Conservation (phyloP, 2,329 filamentous ascomycete genomes). For the Arthrobotrys pseudoclavata region DNA sequence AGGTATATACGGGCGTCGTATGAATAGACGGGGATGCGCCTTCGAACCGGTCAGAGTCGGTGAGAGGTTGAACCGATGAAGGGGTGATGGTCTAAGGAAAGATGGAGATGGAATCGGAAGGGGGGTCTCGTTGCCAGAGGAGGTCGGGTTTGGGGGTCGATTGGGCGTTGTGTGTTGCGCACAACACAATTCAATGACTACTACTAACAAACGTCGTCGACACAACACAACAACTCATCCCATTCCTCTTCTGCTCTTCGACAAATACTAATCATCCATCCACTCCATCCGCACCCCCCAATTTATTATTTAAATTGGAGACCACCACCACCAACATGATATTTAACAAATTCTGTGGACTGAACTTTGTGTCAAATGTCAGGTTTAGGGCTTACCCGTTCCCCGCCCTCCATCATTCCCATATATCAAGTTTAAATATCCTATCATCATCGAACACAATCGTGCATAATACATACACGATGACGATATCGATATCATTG, state of each 20-base stretch:
- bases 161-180: constrained; percentile 13
- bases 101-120: constrained; percentile 6
- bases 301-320: no score
- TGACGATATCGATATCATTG: no score
- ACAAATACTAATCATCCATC: background rate
- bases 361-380: constrained; percentile 11
- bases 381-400: constrained; percentile 59
- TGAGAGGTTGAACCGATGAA: constrained; percentile 17
- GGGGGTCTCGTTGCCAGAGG: constrained; percentile 1
- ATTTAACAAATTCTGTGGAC: no score
- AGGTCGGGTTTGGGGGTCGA: background rate
- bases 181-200: constrained; percentile 9
- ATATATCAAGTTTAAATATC: background rate
- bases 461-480: background rate
- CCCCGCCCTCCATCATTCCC: background rate
- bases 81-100: background rate
- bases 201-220: constrained; percentile 3
- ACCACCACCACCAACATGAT: no score
- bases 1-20: background rate
- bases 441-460: constrained; percentile 11
- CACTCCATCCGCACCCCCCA: background rate
- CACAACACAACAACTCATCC: constrained; percentile 50
- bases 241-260: background rate
- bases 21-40: background rate
- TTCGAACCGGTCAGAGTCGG: background rate